Evolutionary conservation across 208 protist genomes (phyloP).

Genomic region (Trypanosoma theileri): DNA sequence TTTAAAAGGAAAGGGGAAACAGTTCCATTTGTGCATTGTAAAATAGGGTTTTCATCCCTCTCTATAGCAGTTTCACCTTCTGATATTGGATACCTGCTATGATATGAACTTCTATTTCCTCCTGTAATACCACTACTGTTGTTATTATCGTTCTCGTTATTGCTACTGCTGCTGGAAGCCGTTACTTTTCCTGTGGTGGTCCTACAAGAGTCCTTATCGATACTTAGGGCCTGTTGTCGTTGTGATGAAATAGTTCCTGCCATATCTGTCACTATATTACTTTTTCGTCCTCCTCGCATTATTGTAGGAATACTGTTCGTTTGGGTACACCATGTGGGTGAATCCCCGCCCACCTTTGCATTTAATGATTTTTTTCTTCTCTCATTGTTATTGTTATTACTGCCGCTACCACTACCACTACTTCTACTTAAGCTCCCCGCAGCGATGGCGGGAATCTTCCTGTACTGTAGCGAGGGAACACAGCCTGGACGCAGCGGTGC

Average conservation of each 20-base stretch:
- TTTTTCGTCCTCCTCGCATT: too few relatives aligned
- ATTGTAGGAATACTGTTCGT: too few relatives aligned
- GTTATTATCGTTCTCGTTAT: background rate
- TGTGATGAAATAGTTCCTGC: background rate
- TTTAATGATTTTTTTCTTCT: too few relatives aligned
- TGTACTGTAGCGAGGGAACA: too few relatives aligned
- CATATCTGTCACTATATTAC: background rate
- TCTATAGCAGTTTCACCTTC: background rate
- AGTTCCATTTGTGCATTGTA: too few relatives aligned
- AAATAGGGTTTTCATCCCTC: background rate
- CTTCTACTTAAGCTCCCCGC: background rate
- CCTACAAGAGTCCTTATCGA: slow-evolving; percentile 1
- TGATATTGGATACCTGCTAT: background rate
- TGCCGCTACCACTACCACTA: background rate
- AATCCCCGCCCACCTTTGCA: too few relatives aligned
- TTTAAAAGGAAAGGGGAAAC: background rate
- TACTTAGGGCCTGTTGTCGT: background rate
- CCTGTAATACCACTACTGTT: background rate
- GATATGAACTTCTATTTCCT: too few relatives aligned
- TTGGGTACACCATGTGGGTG: too few relatives aligned
- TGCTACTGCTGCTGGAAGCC: background rate
- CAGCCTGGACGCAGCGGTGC: too few relatives aligned
- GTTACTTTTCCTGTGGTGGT: background rate
- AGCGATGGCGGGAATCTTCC: background rate
- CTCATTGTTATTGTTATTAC: too few relatives aligned